Conservation (phyloP, 345 rosid species). For the Luvunga scandens region DNA sequence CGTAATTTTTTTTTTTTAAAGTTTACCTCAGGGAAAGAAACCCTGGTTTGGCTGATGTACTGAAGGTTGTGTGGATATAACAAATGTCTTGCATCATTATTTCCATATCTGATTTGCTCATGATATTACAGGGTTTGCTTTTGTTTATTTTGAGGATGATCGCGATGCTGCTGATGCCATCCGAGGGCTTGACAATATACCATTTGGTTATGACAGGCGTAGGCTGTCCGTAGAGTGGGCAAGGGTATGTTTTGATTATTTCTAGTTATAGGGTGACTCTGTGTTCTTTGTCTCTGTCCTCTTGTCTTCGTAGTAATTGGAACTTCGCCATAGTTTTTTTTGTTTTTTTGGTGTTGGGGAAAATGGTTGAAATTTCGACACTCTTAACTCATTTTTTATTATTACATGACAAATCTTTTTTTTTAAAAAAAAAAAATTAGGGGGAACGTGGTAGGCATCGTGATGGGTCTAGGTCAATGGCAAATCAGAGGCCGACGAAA, state of each 20-base stretch:
- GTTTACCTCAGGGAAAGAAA: conserved; percentile 31
- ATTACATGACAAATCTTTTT: not conserved
- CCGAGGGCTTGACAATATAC: conserved; percentile 54
- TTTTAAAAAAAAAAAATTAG: conserved; percentile 18
- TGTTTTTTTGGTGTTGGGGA: too few relatives aligned
- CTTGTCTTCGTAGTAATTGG: not conserved
- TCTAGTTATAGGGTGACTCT: not conserved
- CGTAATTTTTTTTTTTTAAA: conserved; percentile 32
- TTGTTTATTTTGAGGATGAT: conserved; percentile 85
- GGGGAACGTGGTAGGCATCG: conserved; percentile 73
- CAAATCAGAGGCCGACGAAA: conserved; percentile 76
- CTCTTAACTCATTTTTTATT: not conserved
- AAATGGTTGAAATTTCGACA: not conserved
- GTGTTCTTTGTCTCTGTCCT: not conserved
- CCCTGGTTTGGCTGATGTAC: conserved; percentile 39
- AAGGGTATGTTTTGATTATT: conserved; percentile 38
- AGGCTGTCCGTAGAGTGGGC: conserved; percentile 87
- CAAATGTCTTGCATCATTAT: not conserved
- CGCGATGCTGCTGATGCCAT: conserved; percentile 88
- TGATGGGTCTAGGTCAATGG: conserved; percentile 50
- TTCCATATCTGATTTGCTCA: conserved; percentile 16
- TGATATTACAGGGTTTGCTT: conserved; percentile 70
- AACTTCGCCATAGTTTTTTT: not conserved
- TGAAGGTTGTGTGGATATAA: conserved; percentile 21
- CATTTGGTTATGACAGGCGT: conserved; percentile 78